Evolutionary conservation across 768 basidiomycete species (phyloP), one percentile per base, ranked within the genome.

Genomic region (Asterophora parasitica): DNA sequence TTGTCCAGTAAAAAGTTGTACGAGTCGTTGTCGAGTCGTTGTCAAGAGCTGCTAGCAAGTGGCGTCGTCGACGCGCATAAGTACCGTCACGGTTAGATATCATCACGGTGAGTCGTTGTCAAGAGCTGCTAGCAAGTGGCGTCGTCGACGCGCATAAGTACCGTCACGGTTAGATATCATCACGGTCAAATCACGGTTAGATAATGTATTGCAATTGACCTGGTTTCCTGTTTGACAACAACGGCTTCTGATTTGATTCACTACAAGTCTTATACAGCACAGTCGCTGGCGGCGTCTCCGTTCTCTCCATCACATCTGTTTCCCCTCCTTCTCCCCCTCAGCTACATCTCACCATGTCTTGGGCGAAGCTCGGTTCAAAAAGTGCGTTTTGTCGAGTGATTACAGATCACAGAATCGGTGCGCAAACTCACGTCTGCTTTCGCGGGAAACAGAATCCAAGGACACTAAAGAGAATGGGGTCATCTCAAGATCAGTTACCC

Each of bases 401-500:
- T 46, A 26, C 41, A 20, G 27, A 39, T 46, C 42, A 35, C 2
- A 35, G 13, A 11, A 35, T 39, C 42, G 42, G 48, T 32, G 41
- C 50, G 20, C 43, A 27, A 30, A 48, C 47, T 48, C 32, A 39
- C 30, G 35, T 41, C 42, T 37, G 36, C 27, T 27, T 31, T 31
- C 30, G 30, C 9, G 33, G n/a, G 16, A 30, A 46, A 35, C 34
- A 87, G 83, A 85, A 66, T 59, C 74, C 56, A 89, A 87, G 67
- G 86, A 90, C 55, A 57, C 66, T 54, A 85, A 75, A 63, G 85
- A 88, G 56, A 83, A 80, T 67, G 83, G 83, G 7, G 71, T 79
- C 57, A 68, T 79, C 61, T 90, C 88, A 27, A 76, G 86, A 70
- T 90, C 88, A 44, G 81, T 79, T 43, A 91, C 88, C 20, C 88